Evolutionary conservation across 1,284 basidiomycete species (phyloP).

Genomic region (Cystobasidiaceae sp.): DNA sequence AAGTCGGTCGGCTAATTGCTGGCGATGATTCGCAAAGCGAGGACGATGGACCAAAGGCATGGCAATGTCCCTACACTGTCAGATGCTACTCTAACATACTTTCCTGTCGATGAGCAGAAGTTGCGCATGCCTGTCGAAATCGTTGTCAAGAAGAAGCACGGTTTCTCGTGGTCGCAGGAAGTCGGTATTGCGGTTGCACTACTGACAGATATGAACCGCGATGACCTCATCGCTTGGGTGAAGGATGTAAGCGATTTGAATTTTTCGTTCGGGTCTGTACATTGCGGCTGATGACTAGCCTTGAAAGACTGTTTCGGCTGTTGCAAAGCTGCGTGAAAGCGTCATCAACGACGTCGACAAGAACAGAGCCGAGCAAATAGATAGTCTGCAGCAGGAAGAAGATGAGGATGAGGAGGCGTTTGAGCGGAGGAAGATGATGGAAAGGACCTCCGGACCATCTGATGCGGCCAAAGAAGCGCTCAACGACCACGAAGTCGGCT

Average conservation of each 20-base stretch:
- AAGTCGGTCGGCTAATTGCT: not conserved
- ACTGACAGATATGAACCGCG: slow-evolving; percentile 62
- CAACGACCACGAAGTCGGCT: slow-evolving; percentile 55
- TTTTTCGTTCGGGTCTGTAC: not conserved
- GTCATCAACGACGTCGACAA: slow-evolving; percentile 15
- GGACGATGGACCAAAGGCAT: slow-evolving; percentile 50
- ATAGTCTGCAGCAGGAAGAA: slow-evolving; percentile 5
- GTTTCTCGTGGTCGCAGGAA: slow-evolving; percentile 82
- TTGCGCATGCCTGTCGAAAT: slow-evolving; percentile 31
- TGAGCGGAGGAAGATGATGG: slow-evolving; percentile 19
- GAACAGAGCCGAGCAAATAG: slow-evolving; percentile 16
- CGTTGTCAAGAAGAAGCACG: slow-evolving; percentile 79
- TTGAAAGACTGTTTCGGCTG: slow-evolving; percentile 2
- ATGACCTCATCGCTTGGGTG: slow-evolving; percentile 67
- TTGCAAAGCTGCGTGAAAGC: slow-evolving; percentile 11
- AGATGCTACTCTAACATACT: slow-evolving; percentile 45
- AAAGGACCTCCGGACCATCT: slow-evolving; percentile 52
- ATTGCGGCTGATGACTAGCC: not conserved
- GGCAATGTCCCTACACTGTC: slow-evolving; percentile 46
- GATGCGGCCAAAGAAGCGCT: slow-evolving; percentile 66
- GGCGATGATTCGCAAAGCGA: slow-evolving; percentile 50
- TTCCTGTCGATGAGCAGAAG: slow-evolving; percentile 36
- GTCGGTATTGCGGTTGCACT: slow-evolving; percentile 75
- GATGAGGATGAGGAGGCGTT: slow-evolving; percentile 27
- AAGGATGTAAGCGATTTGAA: slow-evolving; percentile 60